These are phyloP conservation scores for Blakeslea trispora DNA, from an alignment of 371 early-diverging fungal genomes.

Conservation along the genomic window DNA sequence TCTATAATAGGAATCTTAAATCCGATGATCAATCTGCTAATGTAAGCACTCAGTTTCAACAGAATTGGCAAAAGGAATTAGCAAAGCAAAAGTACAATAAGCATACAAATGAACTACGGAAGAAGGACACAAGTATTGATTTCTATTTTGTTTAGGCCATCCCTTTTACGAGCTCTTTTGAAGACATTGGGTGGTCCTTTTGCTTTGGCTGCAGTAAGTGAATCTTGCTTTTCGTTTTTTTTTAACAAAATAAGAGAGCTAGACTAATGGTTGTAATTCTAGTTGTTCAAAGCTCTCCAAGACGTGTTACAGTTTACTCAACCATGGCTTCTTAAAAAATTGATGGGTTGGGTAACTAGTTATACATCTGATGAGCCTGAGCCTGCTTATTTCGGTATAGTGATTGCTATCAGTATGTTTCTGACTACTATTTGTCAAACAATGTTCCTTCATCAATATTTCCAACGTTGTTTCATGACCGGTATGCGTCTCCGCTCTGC, in stretches of 20 bases:
- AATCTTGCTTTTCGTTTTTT: background rate
- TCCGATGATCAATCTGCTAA: slow-evolving; percentile 64
- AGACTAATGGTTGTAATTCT: slow-evolving; percentile 17
- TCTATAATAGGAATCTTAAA: slow-evolving; percentile 57
- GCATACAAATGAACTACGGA: background rate
- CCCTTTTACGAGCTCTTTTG: slow-evolving; percentile 67
- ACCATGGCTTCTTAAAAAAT: slow-evolving; percentile 72
- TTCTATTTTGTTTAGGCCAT: slow-evolving; percentile 51
- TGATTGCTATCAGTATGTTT: slow-evolving; percentile 78
- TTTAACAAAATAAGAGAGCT: background rate
- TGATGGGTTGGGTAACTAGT: slow-evolving; percentile 76
- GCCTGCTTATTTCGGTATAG: slow-evolving; percentile 65
- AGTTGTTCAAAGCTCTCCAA: slow-evolving; percentile 76
- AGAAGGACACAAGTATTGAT: background rate
- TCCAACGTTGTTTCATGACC: slow-evolving; percentile 75
- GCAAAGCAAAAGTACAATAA: slow-evolving; percentile 51
- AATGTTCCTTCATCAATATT: slow-evolving; percentile 88
- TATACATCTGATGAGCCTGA: slow-evolving; percentile 51
- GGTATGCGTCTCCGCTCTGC: slow-evolving; percentile 87
- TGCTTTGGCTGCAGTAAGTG: slow-evolving; percentile 60
- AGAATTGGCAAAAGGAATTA: slow-evolving; percentile 70
- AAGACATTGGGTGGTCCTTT: slow-evolving; percentile 71
- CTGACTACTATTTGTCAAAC: slow-evolving; percentile 82
- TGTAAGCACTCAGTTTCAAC: slow-evolving; percentile 68
- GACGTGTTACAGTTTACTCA: slow-evolving; percentile 88